Evolutionary conservation across 1,139 yeast species (phyloP).

Genomic region (Suhomyces terraborum): DNA sequence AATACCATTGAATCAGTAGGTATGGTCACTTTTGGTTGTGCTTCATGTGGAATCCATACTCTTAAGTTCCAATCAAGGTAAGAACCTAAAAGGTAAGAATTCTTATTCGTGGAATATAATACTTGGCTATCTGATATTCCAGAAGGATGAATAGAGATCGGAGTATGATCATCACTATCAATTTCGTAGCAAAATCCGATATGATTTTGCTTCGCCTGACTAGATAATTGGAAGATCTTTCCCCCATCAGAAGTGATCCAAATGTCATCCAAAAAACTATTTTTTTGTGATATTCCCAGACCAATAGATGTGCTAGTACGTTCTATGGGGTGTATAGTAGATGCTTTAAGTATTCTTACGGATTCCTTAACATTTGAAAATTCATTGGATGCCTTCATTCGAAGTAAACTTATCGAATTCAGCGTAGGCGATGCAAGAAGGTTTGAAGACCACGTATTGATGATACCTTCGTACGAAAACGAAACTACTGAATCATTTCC

Average conservation of each 20-base stretch:
- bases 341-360: conserved; percentile 12
- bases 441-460: conserved; percentile 46
- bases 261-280: conserved; percentile 32
- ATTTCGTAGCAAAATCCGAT: conserved; percentile 24
- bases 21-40: conserved; percentile 24
- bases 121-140: conserved; percentile 13
- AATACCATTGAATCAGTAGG: conserved; percentile 44
- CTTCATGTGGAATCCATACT: conserved; percentile 24
- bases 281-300: conserved; percentile 10
- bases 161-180: conserved; percentile 7
- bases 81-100: conserved; percentile 24
- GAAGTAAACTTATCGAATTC: conserved; percentile 20
- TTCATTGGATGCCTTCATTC: conserved; percentile 15
- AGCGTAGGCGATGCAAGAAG: conserved; percentile 36
- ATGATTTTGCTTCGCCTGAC: conserved; percentile 30
- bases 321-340: conserved; percentile 1
- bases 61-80: conserved; percentile 35
- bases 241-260: conserved; percentile 53
- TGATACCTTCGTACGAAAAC: conserved; percentile 37
- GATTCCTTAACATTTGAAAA: conserved; percentile 15
- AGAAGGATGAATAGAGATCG: conserved; percentile 9
- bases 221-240: conserved; percentile 40
- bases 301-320: conserved; percentile 3
- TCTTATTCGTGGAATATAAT: conserved; percentile 6
- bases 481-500: conserved; percentile 33